Base-by-base conservation (phyloP, 2,329 filamentous ascomycete genomes). In the Fusarium nurragi region DNA sequence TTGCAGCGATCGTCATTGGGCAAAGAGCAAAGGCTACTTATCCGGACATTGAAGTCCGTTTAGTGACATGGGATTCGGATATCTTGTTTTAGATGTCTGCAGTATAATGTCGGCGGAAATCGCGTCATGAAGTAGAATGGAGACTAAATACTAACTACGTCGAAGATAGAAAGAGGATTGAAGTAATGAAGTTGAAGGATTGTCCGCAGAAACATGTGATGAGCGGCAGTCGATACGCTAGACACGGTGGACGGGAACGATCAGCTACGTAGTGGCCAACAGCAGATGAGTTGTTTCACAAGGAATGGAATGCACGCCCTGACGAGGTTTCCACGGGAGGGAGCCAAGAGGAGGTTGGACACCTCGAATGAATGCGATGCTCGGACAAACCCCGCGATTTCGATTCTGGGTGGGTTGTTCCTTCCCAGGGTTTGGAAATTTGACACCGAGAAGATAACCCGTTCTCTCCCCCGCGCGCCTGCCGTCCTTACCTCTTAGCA, bases 1-100 rank as follows among this genome's bases (percentile, higher is more conserved):
- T 55, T 64, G 22, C 23, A 34, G 25, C 32, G 37, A 39, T 28
- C n/a, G 48, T 57, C 40, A 71, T 71, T 71, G 69, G 69, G 44
- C 23, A 40, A 41, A 47, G 37, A 37, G 32, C 19, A 39, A 45
- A 30, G 23, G 39, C 28, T 52, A 32, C 34, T 60, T 45, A 51
- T 21, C 53, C 69, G 69, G 69, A 71, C 56, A 71, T 71, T 62
- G 43, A 70, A 70, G 67, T 71, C 69, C 69, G 69, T 12, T 40
- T 45, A 55, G 50, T 65, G 63, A 49, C 40, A 56, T 50, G 55
- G 41, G 38, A 28, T 37, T 48, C 47, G 46, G 22, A 21, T 34
- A 16, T 39, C 22, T 49, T 49, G 30, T 26, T 28, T 26, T 25
- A 8, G 25, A 30, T n/a, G 8, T 6, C 11, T 50, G 16, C 14